Evolutionary conservation across 2,329 filamentous ascomycete genomes (phyloP), one percentile per base, ranked within the genome.

Genomic region (Fusarium tuaranense): DNA sequence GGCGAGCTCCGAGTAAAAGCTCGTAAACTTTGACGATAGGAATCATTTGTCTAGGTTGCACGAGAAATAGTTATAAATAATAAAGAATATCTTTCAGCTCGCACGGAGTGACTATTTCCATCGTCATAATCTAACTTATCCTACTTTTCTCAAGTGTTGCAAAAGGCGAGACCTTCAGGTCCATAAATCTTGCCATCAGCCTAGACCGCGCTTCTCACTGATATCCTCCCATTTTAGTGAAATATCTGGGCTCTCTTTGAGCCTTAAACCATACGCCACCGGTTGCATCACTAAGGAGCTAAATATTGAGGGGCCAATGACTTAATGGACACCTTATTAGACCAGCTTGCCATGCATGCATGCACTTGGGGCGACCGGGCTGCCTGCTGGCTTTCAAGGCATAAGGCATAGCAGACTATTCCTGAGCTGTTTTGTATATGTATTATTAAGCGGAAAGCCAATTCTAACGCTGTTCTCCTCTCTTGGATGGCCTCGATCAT

Each of bases 371-470:
- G 7, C 44, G 25, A 14, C 13, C 20, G 5, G 5, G 44, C 14
- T 7, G 20, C 13, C 22, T 46, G 2, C 9, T 4, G 44, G 44
- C 20, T 16, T 16, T 7, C 13, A 25, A 22, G 30, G 30, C 30
- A 13, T 1, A 13, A 34, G 34, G 14, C 34, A 16, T 1, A 16
- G 14, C 7, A 38, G 36, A 38, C 14, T 38, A 16, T 8, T 18
- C 14, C 7, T 38, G 1, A 38, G 14, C 14, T 5, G 14, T 3
- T 9, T 38, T 38, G 14, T 4, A 12, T 34, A 2, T 34, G 1
- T 34, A 34, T 6, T 34, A 1, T 1, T 34, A 6, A 34, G 0
- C 1, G 5, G 12, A 13, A 34, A 1, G 32, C 12, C 4, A 13
- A 16, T 48, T 13, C 22, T 48, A 14, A 4, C 8, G 7, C 20